These are phyloP conservation scores for Cunninghamia lanceolata DNA, from an alignment of 75 land plant genomes.

Conservation along the genomic window DNA sequence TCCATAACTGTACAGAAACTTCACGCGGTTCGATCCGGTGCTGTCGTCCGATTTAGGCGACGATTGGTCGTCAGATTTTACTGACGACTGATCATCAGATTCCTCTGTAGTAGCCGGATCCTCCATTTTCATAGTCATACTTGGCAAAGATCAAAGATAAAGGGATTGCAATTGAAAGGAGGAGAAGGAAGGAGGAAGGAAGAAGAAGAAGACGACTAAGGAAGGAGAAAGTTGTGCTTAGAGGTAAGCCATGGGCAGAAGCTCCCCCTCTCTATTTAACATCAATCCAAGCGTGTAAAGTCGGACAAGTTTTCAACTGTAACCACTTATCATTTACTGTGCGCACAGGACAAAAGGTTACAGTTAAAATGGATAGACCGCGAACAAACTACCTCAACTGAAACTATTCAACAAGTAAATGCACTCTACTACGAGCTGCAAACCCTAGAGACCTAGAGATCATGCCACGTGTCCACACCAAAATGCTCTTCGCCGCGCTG, in stretches of 20 bases:
- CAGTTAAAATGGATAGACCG: background rate
- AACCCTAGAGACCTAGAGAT: too few species aligned
- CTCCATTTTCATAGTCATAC: background rate
- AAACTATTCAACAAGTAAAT: too few species aligned
- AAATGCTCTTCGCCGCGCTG: too few species aligned
- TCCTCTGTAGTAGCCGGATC: background rate
- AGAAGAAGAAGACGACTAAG: background rate
- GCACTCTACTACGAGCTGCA: too few species aligned
- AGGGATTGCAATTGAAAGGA: background rate
- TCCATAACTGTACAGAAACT: conserved; percentile 89
- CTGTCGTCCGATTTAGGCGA: conserved; percentile 12
- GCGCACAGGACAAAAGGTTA: background rate
- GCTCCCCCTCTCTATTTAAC: background rate
- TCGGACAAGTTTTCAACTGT: background rate
- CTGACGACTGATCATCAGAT: background rate
- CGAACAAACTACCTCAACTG: background rate
- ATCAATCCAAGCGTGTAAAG: background rate
- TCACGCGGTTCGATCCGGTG: conserved; percentile 27
- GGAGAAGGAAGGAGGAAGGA: background rate
- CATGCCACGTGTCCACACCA: too few species aligned
- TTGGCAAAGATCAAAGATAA: background rate
- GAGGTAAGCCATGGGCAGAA: background rate
- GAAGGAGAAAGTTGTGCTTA: background rate
- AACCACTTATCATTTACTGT: background rate
- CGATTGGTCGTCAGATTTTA: conserved; percentile 2